Conservation (phyloP, 192 early-diverging fungal species). For the Pilaira anomala region DNA sequence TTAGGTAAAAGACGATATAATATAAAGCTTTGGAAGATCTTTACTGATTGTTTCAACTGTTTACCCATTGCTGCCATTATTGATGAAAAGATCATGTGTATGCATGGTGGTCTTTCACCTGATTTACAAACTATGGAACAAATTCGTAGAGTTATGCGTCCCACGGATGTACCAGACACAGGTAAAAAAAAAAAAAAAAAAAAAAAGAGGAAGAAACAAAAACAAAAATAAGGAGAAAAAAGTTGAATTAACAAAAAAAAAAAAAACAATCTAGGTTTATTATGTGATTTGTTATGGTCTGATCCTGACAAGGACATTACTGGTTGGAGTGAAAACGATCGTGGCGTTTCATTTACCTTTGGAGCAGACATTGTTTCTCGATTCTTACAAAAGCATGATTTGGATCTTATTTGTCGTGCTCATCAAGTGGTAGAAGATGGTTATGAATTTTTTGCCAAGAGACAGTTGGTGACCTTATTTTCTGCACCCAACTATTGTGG, state of each 20-base stretch:
- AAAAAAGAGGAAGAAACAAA: neutral
- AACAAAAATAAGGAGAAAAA: neutral
- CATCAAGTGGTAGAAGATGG: slow-evolving; percentile 99
- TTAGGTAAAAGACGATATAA: slow-evolving; percentile 93
- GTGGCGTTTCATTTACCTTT: slow-evolving; percentile 94
- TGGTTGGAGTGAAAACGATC: slow-evolving; percentile 96
- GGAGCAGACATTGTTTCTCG: slow-evolving; percentile 92
- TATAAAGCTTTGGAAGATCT: slow-evolving; percentile 98
- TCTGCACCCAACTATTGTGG: slow-evolving; percentile 97
- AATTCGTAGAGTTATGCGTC: slow-evolving; percentile 93
- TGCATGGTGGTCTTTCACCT: slow-evolving; percentile 97
- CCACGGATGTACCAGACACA: slow-evolving; percentile 96
- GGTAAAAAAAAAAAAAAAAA: slow-evolving; percentile 42
- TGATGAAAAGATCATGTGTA: slow-evolving; percentile 97
- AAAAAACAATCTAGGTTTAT: slow-evolving; percentile 62
- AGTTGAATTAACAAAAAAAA: neutral
- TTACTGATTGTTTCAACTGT: slow-evolving; percentile 98
- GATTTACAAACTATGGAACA: slow-evolving; percentile 98
- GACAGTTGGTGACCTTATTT: slow-evolving; percentile 94
- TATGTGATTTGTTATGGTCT: slow-evolving; percentile 95
- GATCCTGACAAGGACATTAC: slow-evolving; percentile 95
- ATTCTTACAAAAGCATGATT: slow-evolving; percentile 94
- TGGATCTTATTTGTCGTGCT: slow-evolving; percentile 96
- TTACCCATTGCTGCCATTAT: slow-evolving; percentile 95
- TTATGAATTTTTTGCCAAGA: slow-evolving; percentile 98